phyloP scores from a whole-genome alignment of 441 rosid genomes.

The Euphorbia corollata region DNA sequence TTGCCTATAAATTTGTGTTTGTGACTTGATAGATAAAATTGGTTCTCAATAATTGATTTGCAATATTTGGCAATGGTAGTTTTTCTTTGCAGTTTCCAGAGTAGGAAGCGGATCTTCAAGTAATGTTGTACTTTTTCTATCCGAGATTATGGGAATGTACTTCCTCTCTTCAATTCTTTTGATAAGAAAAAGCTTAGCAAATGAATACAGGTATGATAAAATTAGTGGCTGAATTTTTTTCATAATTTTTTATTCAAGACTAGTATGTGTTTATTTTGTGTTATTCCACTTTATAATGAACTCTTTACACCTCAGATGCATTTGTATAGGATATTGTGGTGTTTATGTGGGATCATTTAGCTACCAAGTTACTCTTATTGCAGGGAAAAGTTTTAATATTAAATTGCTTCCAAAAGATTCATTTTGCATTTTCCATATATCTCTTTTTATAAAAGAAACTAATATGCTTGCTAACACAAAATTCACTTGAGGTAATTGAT shows the following conservation, averaged over 20 bases:
- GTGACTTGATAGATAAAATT: not conserved
- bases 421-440: too few species aligned
- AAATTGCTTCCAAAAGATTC: not conserved
- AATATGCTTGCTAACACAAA: too few species aligned
- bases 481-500: too few species aligned
- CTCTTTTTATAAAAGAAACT: too few species aligned
- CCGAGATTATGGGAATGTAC: slow-evolving; percentile 99
- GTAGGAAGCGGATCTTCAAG: slow-evolving; percentile 99
- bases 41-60: slow-evolving; percentile 19
- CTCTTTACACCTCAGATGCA: not conserved
- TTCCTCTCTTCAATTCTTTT: slow-evolving; percentile 91
- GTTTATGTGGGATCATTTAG: not conserved
- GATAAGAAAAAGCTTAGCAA: slow-evolving; percentile 94
- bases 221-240: not conserved
- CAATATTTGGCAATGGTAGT: slow-evolving; percentile 44
- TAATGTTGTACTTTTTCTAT: slow-evolving; percentile 89
- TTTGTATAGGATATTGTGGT: not conserved
- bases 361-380: slow-evolving; percentile 5
- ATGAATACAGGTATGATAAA: slow-evolving; percentile 65
- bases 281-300: not conserved
- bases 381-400: too few species aligned
- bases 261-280: not conserved
- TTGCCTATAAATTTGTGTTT: too few species aligned
- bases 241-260: not conserved
- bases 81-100: slow-evolving; percentile 98